Conservation (phyloP, 306 rosid genomes). For the Phaseolus lunatus region DNA sequence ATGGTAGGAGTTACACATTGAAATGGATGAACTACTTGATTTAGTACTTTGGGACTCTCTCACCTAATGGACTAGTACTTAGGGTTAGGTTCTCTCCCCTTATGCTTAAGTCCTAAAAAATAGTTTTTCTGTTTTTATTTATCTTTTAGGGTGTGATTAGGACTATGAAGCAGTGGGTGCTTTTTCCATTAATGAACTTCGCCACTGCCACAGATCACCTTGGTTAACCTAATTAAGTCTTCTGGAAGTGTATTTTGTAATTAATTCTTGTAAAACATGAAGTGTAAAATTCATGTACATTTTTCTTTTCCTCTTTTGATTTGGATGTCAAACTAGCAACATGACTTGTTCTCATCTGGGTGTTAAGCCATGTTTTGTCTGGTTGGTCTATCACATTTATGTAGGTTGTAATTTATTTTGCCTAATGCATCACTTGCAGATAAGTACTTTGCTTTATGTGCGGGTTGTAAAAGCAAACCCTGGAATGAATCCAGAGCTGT, state of each 20-base stretch:
- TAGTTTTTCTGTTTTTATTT: not conserved
- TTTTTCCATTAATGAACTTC: constrained; percentile 14
- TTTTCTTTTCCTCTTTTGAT: not conserved
- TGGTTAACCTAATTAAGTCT: not conserved
- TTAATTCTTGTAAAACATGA: not conserved
- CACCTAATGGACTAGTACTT: no score
- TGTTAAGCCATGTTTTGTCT: constrained; percentile 12
- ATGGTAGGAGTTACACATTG: no score
- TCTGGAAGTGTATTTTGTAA: not conserved
- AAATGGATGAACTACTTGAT: no score
- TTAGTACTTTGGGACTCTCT: no score
- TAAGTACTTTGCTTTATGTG: constrained; percentile 73
- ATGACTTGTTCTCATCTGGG: constrained; percentile 3
- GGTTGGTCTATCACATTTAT: constrained; percentile 15
- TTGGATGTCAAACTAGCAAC: constrained; percentile 19
- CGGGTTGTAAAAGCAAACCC: constrained; percentile 87
- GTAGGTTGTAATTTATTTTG: constrained; percentile 23
- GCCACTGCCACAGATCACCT: constrained; percentile 15
- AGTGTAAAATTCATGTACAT: not conserved
- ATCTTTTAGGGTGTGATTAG: not conserved
- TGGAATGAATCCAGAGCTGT: constrained; percentile 88
- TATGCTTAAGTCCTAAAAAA: no score
- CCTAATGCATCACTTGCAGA: constrained; percentile 59
- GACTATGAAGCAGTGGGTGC: not conserved
- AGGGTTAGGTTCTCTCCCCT: no score